Evolutionary conservation across 1,139 yeast species (phyloP), one percentile per base, ranked within the genome.

Genomic region (Ogataea hybrid): DNA sequence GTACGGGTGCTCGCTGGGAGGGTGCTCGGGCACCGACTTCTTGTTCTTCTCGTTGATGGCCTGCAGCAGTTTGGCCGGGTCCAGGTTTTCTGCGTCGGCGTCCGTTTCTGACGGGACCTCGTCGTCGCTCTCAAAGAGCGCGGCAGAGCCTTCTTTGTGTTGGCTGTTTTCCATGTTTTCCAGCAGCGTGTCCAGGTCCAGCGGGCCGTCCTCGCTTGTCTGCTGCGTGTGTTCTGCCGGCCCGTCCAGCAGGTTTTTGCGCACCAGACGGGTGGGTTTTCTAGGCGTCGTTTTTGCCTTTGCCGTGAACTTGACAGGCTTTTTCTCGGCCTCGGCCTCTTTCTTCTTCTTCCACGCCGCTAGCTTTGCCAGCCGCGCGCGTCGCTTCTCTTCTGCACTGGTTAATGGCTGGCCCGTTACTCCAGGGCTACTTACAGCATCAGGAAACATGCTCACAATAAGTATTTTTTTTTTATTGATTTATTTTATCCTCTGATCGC

Each of bases 1-100:
- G 54, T 90, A 80, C 0, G 80, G 73, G 30, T 68, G 72, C 42
- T 80, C 72, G 7, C 70, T 49, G 5, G 50, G 48, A 3, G 49
- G 47, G 61, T 37, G 77, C 62, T 45, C 61, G 50, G 35, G 75
- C 48, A 62, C 81, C 79, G 49, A 79, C 77, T 43, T 61, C 15
- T 60, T 59, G 28, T 58, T 58, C 14, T 48, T 53, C 14, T 47
- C 54, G 15, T 51, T 49, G 5, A 52, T 37, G 4, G 42, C 43
- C 25, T 50, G 41, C 16, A 57, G 40, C 3, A 51, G 38, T 9
- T 44, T 47, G 6, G 42, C 42, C 5, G 57, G 46, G 31, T 53
- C 57, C 12, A 47, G 39, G 3, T 36, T 33, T 7, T 39, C 41
- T 1, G 29, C 43, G 4, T 39, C 48, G 15, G 35, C 43, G 16